Conservation (phyloP, 2,329 filamentous ascomycete genomes). For the Trichocomaceae sp. region DNA sequence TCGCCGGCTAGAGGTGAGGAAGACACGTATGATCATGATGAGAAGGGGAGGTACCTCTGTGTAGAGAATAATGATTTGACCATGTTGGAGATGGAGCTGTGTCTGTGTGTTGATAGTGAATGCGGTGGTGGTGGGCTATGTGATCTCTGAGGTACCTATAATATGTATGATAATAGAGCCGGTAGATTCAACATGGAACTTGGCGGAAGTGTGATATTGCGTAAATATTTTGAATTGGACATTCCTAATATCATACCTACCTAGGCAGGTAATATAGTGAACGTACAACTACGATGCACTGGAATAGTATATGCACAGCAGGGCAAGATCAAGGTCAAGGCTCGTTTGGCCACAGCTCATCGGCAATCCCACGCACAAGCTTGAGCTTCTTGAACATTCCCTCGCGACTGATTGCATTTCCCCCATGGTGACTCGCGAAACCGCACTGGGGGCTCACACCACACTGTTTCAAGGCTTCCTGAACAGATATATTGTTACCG, state of each 20-base stretch:
- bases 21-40: constrained; percentile 4
- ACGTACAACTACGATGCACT: not conserved
- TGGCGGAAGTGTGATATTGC: not conserved
- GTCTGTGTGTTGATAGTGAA: constrained; percentile 7
- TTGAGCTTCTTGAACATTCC: constrained; percentile 69
- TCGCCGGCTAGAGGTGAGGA: constrained; percentile 11
- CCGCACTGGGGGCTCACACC: constrained; percentile 66
- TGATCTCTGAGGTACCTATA: not conserved
- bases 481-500: constrained; percentile 56
- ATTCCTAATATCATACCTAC: too few relatives aligned
- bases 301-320: not conserved
- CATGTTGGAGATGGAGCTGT: constrained; percentile 9
- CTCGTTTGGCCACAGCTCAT: constrained; percentile 62
- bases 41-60: not conserved
- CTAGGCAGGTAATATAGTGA: too few relatives aligned
- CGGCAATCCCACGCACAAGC: constrained; percentile 63
- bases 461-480: constrained; percentile 63
- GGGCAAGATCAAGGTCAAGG: constrained; percentile 27
- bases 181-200: not conserved
- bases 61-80: constrained; percentile 8
- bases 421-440: constrained; percentile 67
- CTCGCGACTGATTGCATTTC: constrained; percentile 61
- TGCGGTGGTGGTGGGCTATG: not conserved
- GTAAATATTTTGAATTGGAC: not conserved
- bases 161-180: not conserved